Percentiles rank a stretch among this genome's conserved stretches.
Evolutionary conservation across 371 early-diverging fungal species (phyloP).

Genomic region (Chytridiales sp.): DNA sequence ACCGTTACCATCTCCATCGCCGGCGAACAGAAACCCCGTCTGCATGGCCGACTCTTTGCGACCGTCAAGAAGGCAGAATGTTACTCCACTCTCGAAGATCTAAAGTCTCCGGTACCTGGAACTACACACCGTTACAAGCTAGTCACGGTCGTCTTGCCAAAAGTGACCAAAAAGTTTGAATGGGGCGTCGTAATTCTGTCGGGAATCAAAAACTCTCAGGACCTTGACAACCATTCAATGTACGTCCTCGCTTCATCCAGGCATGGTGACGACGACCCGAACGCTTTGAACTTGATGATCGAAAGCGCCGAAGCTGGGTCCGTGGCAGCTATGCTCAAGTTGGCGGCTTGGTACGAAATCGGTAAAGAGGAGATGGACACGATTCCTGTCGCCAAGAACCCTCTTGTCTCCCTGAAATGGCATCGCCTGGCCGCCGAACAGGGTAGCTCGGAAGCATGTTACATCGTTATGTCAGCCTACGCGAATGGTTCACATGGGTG

Average conservation of each 20-base stretch:
- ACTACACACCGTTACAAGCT: constrained; percentile 6
- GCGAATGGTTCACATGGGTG: constrained; percentile 27
- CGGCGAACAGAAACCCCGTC: constrained; percentile 7
- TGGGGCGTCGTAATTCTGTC: constrained; percentile 9
- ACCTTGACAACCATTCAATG: constrained; percentile 41
- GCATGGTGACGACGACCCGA: constrained; percentile 13
- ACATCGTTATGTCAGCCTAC: constrained; percentile 32
- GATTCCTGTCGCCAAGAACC: constrained; percentile 35
- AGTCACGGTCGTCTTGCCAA: neutral
- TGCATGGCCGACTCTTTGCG: constrained; percentile 29
- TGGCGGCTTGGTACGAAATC: constrained; percentile 47
- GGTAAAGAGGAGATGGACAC: constrained; percentile 30
- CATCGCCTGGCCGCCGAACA: constrained; percentile 35
- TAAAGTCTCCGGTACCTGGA: neutral
- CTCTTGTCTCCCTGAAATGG: constrained; percentile 22
- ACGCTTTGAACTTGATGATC: constrained; percentile 25
- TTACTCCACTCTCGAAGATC: constrained; percentile 9
- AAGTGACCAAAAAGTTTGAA: neutral
- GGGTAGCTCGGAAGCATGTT: constrained; percentile 43
- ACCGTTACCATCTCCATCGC: constrained; percentile 13
- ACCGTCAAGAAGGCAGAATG: constrained; percentile 17
- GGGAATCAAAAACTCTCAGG: constrained; percentile 20
- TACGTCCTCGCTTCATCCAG: constrained; percentile 25
- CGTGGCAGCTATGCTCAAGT: constrained; percentile 39
- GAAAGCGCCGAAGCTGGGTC: constrained; percentile 29